These are phyloP conservation scores for Stropharia rugosoannulata DNA, from an alignment of 768 basidiomycete species.

Conservation along the genomic window DNA sequence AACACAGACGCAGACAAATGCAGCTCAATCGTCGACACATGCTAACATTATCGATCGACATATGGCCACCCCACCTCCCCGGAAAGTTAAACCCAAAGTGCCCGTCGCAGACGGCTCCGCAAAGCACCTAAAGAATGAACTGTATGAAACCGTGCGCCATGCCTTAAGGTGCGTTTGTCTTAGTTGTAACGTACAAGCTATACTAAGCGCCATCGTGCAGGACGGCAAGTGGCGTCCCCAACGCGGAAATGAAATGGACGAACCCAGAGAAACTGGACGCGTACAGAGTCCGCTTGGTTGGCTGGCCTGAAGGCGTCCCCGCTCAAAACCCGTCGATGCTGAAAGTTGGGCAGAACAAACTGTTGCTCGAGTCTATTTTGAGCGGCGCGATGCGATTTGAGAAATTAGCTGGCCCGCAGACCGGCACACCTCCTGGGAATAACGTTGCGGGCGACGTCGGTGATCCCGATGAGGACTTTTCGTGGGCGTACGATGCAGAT, in stretches of 20 bases:
- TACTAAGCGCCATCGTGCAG: constrained; percentile 27
- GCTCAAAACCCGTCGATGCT: constrained; percentile 61
- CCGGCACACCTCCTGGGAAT: constrained; percentile 3
- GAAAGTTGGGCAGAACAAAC: constrained; percentile 53
- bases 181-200: constrained; percentile 1
- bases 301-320: constrained; percentile 64
- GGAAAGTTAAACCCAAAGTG: constrained; percentile 14
- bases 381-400: constrained; percentile 51
- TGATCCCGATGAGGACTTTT: constrained; percentile 33
- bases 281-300: constrained; percentile 60
- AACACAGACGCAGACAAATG: constrained; percentile 19
- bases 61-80: constrained; percentile 18
- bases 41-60: constrained; percentile 3
- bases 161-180: constrained; percentile 47
- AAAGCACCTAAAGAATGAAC: constrained; percentile 48
- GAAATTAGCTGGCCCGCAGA: constrained; percentile 18
- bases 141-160: constrained; percentile 54
- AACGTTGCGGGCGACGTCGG: constrained; percentile 5
- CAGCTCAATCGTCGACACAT: constrained; percentile 1
- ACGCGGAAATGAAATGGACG: constrained; percentile 78
- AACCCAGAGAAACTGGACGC: constrained; percentile 55
- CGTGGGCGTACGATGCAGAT: constrained; percentile 43
- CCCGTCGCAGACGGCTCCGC: constrained; percentile 18
- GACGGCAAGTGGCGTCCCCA: constrained; percentile 54
- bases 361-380: constrained; percentile 47